Conservation (phyloP, 345 rosid genomes). For the Rhodamnia argentea region DNA sequence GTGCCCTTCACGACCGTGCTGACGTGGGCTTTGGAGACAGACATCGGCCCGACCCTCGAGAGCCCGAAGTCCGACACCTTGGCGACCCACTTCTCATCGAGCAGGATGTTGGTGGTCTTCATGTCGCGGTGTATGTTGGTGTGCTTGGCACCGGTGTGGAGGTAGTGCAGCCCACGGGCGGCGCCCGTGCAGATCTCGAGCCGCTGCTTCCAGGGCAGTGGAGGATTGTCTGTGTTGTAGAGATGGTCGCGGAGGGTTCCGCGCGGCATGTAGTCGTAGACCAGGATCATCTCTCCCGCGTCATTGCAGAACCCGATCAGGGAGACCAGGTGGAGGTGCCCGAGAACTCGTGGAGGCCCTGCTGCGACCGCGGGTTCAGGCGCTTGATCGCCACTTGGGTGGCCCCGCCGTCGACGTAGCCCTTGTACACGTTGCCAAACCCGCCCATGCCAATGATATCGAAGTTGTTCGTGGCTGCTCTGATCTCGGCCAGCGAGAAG, state of each 20-base stretch:
- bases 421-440: slow-evolving; percentile 43
- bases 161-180: slow-evolving; percentile 20
- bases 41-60: slow-evolving; percentile 9
- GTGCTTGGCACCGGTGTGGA: slow-evolving; percentile 13
- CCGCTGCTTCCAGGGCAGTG: slow-evolving; percentile 17
- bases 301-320: slow-evolving; percentile 44
- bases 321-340: slow-evolving; percentile 40
- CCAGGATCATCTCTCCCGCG: slow-evolving; percentile 39
- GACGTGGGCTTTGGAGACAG: not conserved
- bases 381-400: slow-evolving; percentile 42
- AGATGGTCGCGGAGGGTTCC: slow-evolving; percentile 20
- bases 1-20: slow-evolving; percentile 13
- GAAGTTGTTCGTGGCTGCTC: slow-evolving; percentile 33
- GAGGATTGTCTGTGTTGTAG: slow-evolving; percentile 9
- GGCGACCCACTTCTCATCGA: slow-evolving; percentile 11
- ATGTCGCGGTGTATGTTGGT: slow-evolving; percentile 16
- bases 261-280: slow-evolving; percentile 21
- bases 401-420: slow-evolving; percentile 30
- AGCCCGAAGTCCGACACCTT: slow-evolving; percentile 17
- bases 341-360: slow-evolving; percentile 39
- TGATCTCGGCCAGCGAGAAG: slow-evolving; percentile 32
- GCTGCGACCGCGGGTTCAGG: slow-evolving; percentile 36
- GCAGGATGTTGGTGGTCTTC: slow-evolving; percentile 11
- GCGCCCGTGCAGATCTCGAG: slow-evolving; percentile 22
- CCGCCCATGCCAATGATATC: slow-evolving; percentile 39